phyloP scores from a whole-genome alignment of 805 yeast species.

The Blastobotrys peoriensis region DNA sequence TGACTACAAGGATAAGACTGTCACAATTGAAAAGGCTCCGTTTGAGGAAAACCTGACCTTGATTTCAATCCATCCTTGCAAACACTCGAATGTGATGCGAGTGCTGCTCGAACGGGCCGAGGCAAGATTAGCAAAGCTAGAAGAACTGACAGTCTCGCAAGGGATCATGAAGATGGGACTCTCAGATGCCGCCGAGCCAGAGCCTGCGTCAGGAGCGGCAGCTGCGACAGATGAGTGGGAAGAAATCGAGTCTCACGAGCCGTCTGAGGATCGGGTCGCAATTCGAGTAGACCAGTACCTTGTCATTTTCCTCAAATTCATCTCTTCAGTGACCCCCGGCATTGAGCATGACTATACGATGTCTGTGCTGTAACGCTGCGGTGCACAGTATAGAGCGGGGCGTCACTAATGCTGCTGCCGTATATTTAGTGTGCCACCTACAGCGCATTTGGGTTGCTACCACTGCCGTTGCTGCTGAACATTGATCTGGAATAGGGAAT shows the following conservation, averaged over 20 bases:
- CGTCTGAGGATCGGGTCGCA: conserved; percentile 35
- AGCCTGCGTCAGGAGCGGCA: conserved; percentile 10
- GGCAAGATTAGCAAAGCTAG: conserved; percentile 28
- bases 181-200: conserved; percentile 17
- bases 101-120: conserved; percentile 73
- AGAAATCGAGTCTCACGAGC: conserved; percentile 37
- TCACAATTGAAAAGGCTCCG: conserved; percentile 90
- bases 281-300: conserved; percentile 88
- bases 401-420: too few species aligned
- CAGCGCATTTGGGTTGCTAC: too few species aligned
- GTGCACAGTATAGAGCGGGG: too few species aligned
- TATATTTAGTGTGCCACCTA: too few species aligned
- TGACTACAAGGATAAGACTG: conserved; percentile 93
- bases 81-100: conserved; percentile 91
- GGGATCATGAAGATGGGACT: conserved; percentile 46
- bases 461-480: too few species aligned
- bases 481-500: neutral
- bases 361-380: conserved; percentile 64
- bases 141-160: conserved; percentile 17
- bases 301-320: conserved; percentile 83
- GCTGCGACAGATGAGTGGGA: conserved; percentile 51
- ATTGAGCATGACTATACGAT: conserved; percentile 98
- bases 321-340: conserved; percentile 95
- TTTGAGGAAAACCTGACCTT: conserved; percentile 64
- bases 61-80: conserved; percentile 93